A percentile compares a stretch with the other conserved stretches of the same genome.
phyloP scores from a whole-genome alignment of 495 filamentous ascomycete species.

The Penicillium steckii region DNA sequence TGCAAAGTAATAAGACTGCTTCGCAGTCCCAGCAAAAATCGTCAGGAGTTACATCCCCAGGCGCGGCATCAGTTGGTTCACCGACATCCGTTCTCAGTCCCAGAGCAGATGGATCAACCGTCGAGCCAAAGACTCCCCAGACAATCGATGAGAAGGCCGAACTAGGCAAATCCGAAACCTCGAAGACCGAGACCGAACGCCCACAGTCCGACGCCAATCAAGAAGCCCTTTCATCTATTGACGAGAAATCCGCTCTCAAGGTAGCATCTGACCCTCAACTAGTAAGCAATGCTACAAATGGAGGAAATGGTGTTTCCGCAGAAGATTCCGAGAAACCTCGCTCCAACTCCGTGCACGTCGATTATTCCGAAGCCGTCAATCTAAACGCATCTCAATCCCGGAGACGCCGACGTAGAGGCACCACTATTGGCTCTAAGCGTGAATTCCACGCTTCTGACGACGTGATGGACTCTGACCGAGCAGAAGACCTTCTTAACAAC shows the following conservation, averaged over 20 bases:
- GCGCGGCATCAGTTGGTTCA: constrained; percentile 17
- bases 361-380: constrained; percentile 51
- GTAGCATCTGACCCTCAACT: constrained; percentile 23
- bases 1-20: constrained; percentile 51
- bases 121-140: constrained; percentile 21
- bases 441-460: constrained; percentile 73
- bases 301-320: constrained; percentile 18
- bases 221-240: constrained; percentile 29
- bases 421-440: constrained; percentile 71
- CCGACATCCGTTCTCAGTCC: constrained; percentile 16
- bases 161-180: constrained; percentile 1
- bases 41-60: constrained; percentile 36
- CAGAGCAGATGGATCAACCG: constrained; percentile 14
- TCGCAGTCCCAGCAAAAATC: constrained; percentile 33
- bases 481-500: constrained; percentile 76
- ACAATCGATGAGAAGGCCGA: constrained; percentile 30
- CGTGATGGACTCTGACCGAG: constrained; percentile 66
- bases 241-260: constrained; percentile 46
- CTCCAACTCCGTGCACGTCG: constrained; percentile 36
- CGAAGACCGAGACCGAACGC: constrained; percentile 13
- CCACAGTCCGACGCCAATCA: constrained; percentile 28
- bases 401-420: constrained; percentile 65
- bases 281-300: constrained; percentile 15
- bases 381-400: constrained; percentile 42
- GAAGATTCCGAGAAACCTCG: constrained; percentile 36